Evolutionary conservation across 805 yeast species (phyloP), one percentile per base, ranked within the genome.

Genomic region (Wickerhamomyces queroliae): DNA sequence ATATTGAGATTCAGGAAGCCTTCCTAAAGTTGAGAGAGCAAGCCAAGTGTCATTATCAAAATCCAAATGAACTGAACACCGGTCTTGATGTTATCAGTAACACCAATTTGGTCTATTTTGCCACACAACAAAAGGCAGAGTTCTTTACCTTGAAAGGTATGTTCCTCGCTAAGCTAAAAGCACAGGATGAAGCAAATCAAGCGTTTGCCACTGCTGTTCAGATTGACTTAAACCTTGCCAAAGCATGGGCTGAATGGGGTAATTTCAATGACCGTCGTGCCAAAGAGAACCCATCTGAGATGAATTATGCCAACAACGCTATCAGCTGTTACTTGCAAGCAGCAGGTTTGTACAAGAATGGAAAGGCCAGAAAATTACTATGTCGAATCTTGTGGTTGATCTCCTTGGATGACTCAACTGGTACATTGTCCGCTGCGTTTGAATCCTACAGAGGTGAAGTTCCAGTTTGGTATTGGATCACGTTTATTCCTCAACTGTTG

Each of bases 191-290:
- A 53, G 98, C 99, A 12, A 90, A 93, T 57, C 95, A 93, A 58
- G 96, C 96, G 0, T 93, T 93, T 67, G 96, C 98, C 2, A 87
- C 97, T 2, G 96, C 99, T 1, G 97, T 93, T 16, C 98, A 93
- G 61, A 80, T 93, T 41, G 99, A 95, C 55, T 73, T 91, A 50
- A 88, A 90, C 53, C 63, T 93, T 35, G 96, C 98, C 2, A 91
- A 93, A 59, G 98, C 99, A 0, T 93, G 99, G 99, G 98, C 97
- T 4, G 97, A 95, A 59, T 93, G 99, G 99, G 99, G 99, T 44
- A 79, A 81, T 58, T 93, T 88, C 66, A 90, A 90, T 57, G 99
- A 93, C 51, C 76, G 81, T 22, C 70, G 96, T 31, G 80, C 88
- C 59, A 84, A 86, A 48, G 95, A 88, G 48, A 82, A 81, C 44